A percentile compares a stretch with the other conserved stretches of the same genome.
phyloP scores from a whole-genome alignment of 371 early-diverging fungal genomes.

The Zancudomyces culisetae region DNA sequence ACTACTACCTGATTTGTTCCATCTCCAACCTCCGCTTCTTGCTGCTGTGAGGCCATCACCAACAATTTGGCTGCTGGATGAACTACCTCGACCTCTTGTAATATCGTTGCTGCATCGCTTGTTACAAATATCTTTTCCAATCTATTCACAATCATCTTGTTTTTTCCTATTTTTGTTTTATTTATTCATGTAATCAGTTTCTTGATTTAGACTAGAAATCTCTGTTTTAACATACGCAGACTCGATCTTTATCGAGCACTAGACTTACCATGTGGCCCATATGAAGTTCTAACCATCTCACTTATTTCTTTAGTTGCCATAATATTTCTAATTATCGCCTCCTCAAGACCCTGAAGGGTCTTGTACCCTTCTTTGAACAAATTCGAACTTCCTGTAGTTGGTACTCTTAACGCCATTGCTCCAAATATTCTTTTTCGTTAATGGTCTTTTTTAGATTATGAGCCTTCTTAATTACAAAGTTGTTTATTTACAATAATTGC shows the following conservation, averaged over 20 bases:
- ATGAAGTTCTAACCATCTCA: slow-evolving; percentile 79
- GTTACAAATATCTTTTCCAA: slow-evolving; percentile 96
- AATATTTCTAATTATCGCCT: slow-evolving; percentile 88
- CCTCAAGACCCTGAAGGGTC: slow-evolving; percentile 90
- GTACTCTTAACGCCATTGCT: slow-evolving; percentile 82
- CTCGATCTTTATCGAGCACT: not conserved
- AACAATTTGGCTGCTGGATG: slow-evolving; percentile 97
- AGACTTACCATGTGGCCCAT: slow-evolving; percentile 82
- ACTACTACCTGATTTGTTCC: slow-evolving; percentile 87
- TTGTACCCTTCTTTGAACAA: slow-evolving; percentile 95
- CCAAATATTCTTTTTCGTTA: not conserved
- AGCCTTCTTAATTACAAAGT: too few species aligned
- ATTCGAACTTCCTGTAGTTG: slow-evolving; percentile 67
- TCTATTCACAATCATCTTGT: slow-evolving; percentile 98
- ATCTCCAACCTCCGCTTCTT: slow-evolving; percentile 95
- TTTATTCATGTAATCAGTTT: not conserved
- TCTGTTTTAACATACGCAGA: not conserved
- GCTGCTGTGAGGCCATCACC: slow-evolving; percentile 93
- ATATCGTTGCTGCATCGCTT: slow-evolving; percentile 98
- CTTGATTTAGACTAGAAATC: not conserved
- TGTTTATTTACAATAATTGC: too few species aligned
- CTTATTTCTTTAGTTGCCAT: slow-evolving; percentile 79
- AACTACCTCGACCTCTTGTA: slow-evolving; percentile 90
- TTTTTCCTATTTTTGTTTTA: slow-evolving; percentile 50
- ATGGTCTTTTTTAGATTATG: too few species aligned